Conservation (phyloP, 108 stramenopile genomes). For the Pseudonitzschia delicatissima region DNA sequence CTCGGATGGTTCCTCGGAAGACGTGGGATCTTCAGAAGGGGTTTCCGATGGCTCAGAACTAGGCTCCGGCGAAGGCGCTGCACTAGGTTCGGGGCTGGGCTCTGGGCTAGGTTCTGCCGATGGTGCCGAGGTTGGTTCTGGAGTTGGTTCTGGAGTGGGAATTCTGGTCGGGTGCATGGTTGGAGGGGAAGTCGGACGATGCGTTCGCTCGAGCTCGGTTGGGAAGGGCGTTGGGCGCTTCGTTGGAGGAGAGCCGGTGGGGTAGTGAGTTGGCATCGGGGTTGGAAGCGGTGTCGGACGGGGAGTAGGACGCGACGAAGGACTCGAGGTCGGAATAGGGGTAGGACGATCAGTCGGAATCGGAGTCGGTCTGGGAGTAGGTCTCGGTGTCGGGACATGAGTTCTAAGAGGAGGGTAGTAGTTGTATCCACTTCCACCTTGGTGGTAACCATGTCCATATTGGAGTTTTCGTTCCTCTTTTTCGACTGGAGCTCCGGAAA, state of each 20-base stretch:
- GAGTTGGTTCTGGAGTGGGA: constrained; percentile 2
- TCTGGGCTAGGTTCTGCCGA: background rate
- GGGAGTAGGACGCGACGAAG: background rate
- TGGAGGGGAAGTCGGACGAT: background rate
- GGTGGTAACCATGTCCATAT: background rate
- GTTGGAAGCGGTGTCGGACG: constrained; percentile 4
- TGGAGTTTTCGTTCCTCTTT: constrained; percentile 1
- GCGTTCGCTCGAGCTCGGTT: background rate
- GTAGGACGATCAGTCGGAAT: background rate
- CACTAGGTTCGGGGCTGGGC: background rate
- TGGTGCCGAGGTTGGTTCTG: background rate
- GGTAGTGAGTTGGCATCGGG: background rate
- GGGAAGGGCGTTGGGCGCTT: background rate
- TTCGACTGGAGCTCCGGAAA: background rate
- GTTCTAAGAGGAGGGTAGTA: too few species aligned
- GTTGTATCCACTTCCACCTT: background rate
- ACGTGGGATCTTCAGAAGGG: constrained; percentile 6
- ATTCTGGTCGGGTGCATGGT: background rate
- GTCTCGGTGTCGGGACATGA: background rate
- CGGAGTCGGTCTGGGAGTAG: constrained; percentile 6
- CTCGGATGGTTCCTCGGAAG: background rate
- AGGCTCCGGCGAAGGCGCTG: background rate
- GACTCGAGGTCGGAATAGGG: background rate
- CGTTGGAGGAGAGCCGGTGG: constrained; percentile 1
- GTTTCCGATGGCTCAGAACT: background rate